These are phyloP conservation scores for Talaromyces verruculosus DNA, from an alignment of 2,329 filamentous ascomycete genomes.

Conservation along the genomic window DNA sequence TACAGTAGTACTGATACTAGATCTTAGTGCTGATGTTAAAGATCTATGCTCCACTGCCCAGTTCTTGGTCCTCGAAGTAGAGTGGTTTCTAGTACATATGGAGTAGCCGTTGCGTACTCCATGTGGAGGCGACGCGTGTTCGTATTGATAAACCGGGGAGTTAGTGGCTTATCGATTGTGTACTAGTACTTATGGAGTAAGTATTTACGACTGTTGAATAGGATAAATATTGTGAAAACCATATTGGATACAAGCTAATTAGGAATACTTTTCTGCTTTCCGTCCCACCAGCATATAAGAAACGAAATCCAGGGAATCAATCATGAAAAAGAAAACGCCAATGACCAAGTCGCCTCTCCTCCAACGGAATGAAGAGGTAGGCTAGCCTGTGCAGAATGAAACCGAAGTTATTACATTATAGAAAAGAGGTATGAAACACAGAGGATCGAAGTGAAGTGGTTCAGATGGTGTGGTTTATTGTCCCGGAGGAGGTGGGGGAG, in stretches of 20 bases:
- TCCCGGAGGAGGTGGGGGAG: constrained; percentile 38
- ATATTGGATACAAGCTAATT: constrained; percentile 6
- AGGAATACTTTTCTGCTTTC: background rate
- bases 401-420: background rate
- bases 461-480: constrained; percentile 25
- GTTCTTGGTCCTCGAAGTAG: background rate
- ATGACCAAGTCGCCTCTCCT: background rate
- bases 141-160: background rate
- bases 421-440: background rate
- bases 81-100: too few relatives aligned
- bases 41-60: background rate
- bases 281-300: background rate
- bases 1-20: background rate
- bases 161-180: background rate
- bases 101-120: background rate
- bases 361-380: background rate
- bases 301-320: constrained; percentile 9
- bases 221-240: background rate
- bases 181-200: background rate
- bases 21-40: background rate
- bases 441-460: constrained; percentile 1
- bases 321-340: background rate
- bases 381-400: background rate
- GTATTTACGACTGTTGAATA: background rate
- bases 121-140: background rate